phyloP scores from a whole-genome alignment of 139 green algal species.

The Limnomonas spitsbergensis region DNA sequence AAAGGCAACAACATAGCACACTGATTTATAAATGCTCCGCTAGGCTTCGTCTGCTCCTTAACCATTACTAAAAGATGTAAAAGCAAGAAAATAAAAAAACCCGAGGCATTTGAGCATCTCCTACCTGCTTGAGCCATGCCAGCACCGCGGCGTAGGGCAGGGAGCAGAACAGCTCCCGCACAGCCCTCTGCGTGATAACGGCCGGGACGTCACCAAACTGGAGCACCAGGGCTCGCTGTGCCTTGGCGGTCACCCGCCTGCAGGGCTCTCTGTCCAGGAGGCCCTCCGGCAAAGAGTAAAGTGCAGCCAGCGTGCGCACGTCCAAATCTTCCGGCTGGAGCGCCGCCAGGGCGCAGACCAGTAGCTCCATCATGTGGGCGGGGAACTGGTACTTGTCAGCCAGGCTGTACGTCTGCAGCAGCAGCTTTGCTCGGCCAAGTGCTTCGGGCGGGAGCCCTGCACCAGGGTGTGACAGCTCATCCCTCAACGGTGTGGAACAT shows the following conservation, averaged over 20 bases:
- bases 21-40: too few species aligned
- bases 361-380: neutral
- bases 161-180: neutral
- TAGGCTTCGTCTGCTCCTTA: too few species aligned
- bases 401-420: too few species aligned
- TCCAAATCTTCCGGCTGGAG: neutral
- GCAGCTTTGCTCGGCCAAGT: too few species aligned
- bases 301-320: neutral
- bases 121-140: neutral
- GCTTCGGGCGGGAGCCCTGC: too few species aligned
- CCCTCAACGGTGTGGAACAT: too few species aligned
- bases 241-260: neutral
- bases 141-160: slow-evolving; percentile 4
- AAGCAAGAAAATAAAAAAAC: too few species aligned
- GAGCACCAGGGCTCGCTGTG: neutral
- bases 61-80: too few species aligned
- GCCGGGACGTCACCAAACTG: neutral
- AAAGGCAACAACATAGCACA: too few species aligned
- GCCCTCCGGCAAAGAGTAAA: neutral
- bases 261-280: neutral
- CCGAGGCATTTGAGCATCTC: too few species aligned
- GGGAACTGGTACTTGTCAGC: too few species aligned
- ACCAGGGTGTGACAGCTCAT: too few species aligned
- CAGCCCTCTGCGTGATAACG: neutral
- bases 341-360: neutral